Evolutionary conservation across 306 rosid species (phyloP).

Genomic region (Coriaria nepalensis): DNA sequence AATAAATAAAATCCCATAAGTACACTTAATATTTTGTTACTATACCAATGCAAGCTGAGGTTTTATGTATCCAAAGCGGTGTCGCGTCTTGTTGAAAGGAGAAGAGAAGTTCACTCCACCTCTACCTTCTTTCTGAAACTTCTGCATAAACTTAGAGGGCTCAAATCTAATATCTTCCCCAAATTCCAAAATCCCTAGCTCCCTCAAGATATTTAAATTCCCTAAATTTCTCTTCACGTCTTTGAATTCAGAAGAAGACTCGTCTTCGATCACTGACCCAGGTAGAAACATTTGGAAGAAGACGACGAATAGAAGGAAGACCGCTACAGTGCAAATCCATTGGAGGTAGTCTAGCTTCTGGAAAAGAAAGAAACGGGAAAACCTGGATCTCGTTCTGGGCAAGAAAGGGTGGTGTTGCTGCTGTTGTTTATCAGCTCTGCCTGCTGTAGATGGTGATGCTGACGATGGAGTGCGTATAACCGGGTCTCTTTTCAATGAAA

Average conservation of each 20-base stretch:
- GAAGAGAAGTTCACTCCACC: conserved; percentile 19
- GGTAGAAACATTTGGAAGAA: conserved; percentile 82
- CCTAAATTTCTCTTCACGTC: conserved; percentile 34
- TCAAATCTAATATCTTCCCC: conserved; percentile 57
- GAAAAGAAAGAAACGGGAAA: conserved; percentile 49
- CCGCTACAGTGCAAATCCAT: conserved; percentile 82
- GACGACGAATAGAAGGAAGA: conserved; percentile 65
- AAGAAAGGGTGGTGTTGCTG: conserved; percentile 23
- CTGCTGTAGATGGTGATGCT: not conserved
- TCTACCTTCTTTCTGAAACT: conserved; percentile 35
- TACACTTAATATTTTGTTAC: too few species aligned
- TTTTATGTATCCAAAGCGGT: conserved; percentile 55
- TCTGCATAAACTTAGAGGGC: conserved; percentile 51
- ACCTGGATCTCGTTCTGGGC: conserved; percentile 82
- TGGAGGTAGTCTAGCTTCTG: conserved; percentile 79
- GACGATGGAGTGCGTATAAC: conserved; percentile 30
- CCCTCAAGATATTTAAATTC: conserved; percentile 28
- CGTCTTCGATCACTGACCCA: conserved; percentile 49
- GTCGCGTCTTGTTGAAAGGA: conserved; percentile 26
- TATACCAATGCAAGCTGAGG: conserved; percentile 82
- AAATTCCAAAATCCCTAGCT: conserved; percentile 45
- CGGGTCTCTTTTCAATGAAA: conserved; percentile 58
- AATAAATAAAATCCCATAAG: too few species aligned
- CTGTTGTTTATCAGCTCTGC: conserved; percentile 30
- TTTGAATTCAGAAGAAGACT: conserved; percentile 20